Evolutionary conservation across 192 early-diverging fungal species (phyloP).

Genomic region (Backusella morwellensis): DNA sequence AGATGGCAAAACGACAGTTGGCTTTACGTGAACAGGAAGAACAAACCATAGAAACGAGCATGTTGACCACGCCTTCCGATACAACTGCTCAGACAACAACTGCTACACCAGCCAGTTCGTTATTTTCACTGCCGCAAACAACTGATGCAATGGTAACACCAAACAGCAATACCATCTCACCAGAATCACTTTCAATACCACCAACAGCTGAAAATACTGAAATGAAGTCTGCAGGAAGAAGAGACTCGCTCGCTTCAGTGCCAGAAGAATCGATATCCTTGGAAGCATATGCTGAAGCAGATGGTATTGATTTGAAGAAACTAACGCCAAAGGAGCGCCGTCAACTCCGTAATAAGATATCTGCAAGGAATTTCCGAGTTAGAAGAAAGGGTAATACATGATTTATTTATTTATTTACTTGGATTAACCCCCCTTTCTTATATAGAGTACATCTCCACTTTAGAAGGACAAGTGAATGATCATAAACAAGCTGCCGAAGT

Average conservation of each 20-base stretch:
- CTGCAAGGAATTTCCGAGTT: slow-evolving; percentile 70
- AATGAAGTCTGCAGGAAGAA: background rate
- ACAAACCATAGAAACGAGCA: background rate
- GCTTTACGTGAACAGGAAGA: slow-evolving; percentile 30
- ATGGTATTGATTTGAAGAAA: slow-evolving; percentile 50
- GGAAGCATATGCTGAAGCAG: slow-evolving; percentile 22
- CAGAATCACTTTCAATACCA: background rate
- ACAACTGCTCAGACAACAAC: background rate
- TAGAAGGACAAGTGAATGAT: slow-evolving; percentile 34
- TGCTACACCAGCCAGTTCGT: background rate
- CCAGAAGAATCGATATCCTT: slow-evolving; percentile 9
- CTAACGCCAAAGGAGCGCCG: slow-evolving; percentile 65
- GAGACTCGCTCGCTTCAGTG: slow-evolving; percentile 10
- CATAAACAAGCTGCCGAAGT: slow-evolving; percentile 31
- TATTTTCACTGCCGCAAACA: background rate
- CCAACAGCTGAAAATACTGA: background rate
- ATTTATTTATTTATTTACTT: background rate
- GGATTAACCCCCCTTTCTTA: background rate
- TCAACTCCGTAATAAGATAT: slow-evolving; percentile 74
- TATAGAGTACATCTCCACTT: slow-evolving; percentile 37
- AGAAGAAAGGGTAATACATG: slow-evolving; percentile 57
- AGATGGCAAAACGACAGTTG: slow-evolving; percentile 32
- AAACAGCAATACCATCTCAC: background rate
- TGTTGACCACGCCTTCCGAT: background rate
- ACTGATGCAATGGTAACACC: background rate